Base-by-base conservation (phyloP, 2,329 filamentous ascomycete genomes). In the Dothistroma pini region DNA sequence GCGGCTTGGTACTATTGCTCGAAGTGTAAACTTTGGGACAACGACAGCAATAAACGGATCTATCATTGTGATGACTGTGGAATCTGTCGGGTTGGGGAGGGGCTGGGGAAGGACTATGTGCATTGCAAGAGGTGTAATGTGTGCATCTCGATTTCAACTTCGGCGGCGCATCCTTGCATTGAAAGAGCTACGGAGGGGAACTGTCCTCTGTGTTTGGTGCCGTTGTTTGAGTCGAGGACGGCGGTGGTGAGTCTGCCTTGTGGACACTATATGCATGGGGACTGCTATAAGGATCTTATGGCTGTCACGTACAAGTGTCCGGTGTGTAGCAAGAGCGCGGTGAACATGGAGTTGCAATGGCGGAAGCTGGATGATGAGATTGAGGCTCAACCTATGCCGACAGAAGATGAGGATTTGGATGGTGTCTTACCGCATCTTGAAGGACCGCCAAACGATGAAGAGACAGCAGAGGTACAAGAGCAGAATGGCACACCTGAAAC, bases 121-220 rank as follows among this genome's bases (percentile, higher is more conserved):
- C 95, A 99, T 76, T 99, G 95, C 89, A 96, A 96, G 88, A 93
- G 87, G 69, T 99, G 95, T 77, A 91, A 91, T 69, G 92, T 96
- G 29, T 99, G 95, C 78, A 95, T 97, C 71, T 89, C 91, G 8
- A 96, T 97, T 67, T 87, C 89, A 2, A 91, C 92, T 60, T 88
- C 91, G 70, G 86, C 84, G 48, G 89, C 89, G 7, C 95, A 99
- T 79, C 92, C 91, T 68, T 99, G 95, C 72, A 93, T 97, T 67
- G 95, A 97, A 75, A 85, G 91, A 54, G 93, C 92, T 9, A 96
- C 91, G 34, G 93, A 99, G 73, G 96, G 92, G 72, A 89, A 97
- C 73, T 99, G 95, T 74, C 95, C 95, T 4, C 96, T 99, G 59
- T 99, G 95, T 75, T 89, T 93, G 65, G 93, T 97, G 62, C 96